Base-by-base conservation (phyloP, 179 eudicot species). In the Dionaea muscipula region DNA sequence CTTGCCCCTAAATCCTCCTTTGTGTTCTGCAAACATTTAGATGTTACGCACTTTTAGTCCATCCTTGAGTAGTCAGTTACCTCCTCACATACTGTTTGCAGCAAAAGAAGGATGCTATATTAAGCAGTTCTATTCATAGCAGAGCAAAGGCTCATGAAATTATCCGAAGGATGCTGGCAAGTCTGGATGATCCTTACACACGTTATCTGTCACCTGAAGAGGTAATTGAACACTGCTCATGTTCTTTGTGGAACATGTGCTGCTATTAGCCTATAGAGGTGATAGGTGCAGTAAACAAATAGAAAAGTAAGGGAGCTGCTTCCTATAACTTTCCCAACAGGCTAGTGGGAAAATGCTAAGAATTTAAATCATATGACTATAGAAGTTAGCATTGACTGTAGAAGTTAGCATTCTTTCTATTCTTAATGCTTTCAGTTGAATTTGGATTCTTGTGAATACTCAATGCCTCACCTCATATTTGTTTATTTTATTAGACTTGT, bases 121-220 rank as follows among this genome's bases (percentile, higher is more conserved):
- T 80, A 64, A 75, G 78, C 51, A 66, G 65, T 57, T 70, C 95
- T 40, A 75, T 90, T 49, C 76, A 69, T 72, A 72, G 77, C 16
- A 82, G 91, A 66, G 67, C 84, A 49, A 90, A 80, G 71, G 97
- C 97, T 59, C 97, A 90, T 67, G 85, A 80, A 61, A 66, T 80
- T 41, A 81, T 90, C 27, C 68, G 73, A 51, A 69, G 76, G 57
- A 90, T 90, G 95, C 65, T 90, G 63, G 76, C 81, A 28, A 80
- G 91, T 75, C 70, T 90, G 68, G 91, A 82, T 47, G 97, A 90
- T 77, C 94, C 85, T 59, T 90, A 86, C 56, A 83, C 97, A 2
- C 94, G 94, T 27, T 90, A 79, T 80, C 73, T 90, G 64, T 69
- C 89, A 45, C 95, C 95, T 19, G 47, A 77, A 39, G 83, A 90